Evolutionary conservation across 176 grass and related monocot genomes (phyloP).

Genomic region (Aegilops sharonensis): DNA sequence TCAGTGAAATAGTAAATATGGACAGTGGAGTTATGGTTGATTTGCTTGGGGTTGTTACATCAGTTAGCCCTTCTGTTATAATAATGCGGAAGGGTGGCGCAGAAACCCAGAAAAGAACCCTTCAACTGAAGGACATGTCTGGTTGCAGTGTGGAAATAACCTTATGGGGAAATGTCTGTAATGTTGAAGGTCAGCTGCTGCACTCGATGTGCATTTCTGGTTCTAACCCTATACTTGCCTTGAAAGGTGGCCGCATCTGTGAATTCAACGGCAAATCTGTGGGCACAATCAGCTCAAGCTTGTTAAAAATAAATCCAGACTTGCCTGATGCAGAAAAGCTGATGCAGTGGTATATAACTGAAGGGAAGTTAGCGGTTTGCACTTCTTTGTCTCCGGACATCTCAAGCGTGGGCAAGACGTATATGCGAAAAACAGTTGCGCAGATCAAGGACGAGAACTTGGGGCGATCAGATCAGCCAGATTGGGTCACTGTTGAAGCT

Average conservation of each 20-base stretch:
- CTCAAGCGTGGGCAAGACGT: constrained; percentile 30
- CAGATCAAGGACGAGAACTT: constrained; percentile 87
- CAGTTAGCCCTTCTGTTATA: constrained; percentile 54
- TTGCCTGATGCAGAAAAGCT: constrained; percentile 54
- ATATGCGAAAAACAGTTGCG: constrained; percentile 53
- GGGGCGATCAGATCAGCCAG: constrained; percentile 61
- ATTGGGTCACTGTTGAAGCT: constrained; percentile 72
- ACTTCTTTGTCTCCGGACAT: constrained; percentile 60
- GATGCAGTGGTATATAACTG: constrained; percentile 72
- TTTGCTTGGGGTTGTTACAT: constrained; percentile 80
- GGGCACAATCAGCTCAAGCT: constrained; percentile 31
- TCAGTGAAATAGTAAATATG: constrained; percentile 71
- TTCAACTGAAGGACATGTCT: constrained; percentile 94
- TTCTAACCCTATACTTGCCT: constrained; percentile 58
- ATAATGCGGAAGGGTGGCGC: constrained; percentile 57
- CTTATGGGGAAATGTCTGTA: constrained; percentile 77
- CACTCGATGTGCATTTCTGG: constrained; percentile 69
- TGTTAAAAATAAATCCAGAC: constrained; percentile 74
- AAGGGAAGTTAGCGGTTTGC: constrained; percentile 57
- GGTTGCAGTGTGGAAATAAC: constrained; percentile 67
- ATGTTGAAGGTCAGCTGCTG: constrained; percentile 59
- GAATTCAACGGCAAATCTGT: constrained; percentile 66
- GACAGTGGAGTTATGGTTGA: constrained; percentile 46
- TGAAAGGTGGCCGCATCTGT: constrained; percentile 62
- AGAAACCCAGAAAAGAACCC: constrained; percentile 51